phyloP scores from a whole-genome alignment of 371 early-diverging fungal genomes.

The Apophysomyces elegans region DNA sequence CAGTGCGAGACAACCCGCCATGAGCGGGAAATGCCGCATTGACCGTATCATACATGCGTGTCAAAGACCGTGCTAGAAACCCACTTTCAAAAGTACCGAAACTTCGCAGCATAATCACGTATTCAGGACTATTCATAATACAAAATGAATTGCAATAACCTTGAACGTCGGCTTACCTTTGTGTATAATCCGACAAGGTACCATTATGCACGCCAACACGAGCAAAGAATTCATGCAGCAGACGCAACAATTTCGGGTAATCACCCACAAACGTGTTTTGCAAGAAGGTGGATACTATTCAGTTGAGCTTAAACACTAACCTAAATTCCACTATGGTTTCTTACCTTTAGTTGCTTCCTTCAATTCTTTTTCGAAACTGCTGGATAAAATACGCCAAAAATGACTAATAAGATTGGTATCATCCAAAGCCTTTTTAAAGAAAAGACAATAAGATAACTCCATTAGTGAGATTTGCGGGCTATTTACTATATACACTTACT shows the following conservation, averaged over 20 bases:
- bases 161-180: conserved; percentile 41
- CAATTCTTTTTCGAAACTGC: conserved; percentile 52
- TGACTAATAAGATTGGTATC: conserved; percentile 48
- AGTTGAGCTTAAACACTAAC: background rate
- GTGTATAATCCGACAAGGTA: conserved; percentile 55
- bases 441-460: background rate
- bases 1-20: conserved; percentile 32
- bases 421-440: conserved; percentile 33
- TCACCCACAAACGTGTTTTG: conserved; percentile 76
- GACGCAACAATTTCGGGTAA: conserved; percentile 75
- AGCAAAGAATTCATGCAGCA: conserved; percentile 78
- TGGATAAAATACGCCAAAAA: conserved; percentile 53
- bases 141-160: background rate
- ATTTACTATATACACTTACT: conserved; percentile 17
- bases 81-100: conserved; percentile 73
- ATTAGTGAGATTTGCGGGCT: background rate
- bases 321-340: background rate
- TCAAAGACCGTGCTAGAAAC: conserved; percentile 65
- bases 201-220: conserved; percentile 69
- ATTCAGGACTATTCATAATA: conserved; percentile 57
- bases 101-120: conserved; percentile 67
- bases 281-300: conserved; percentile 63
- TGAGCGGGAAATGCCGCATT: conserved; percentile 59
- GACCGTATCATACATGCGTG: conserved; percentile 65
- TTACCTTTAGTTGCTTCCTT: conserved; percentile 49